Evolutionary conservation across 2,329 filamentous ascomycete genomes (phyloP), one percentile per base, ranked within the genome.

Genomic region (Aspergillus melleus): DNA sequence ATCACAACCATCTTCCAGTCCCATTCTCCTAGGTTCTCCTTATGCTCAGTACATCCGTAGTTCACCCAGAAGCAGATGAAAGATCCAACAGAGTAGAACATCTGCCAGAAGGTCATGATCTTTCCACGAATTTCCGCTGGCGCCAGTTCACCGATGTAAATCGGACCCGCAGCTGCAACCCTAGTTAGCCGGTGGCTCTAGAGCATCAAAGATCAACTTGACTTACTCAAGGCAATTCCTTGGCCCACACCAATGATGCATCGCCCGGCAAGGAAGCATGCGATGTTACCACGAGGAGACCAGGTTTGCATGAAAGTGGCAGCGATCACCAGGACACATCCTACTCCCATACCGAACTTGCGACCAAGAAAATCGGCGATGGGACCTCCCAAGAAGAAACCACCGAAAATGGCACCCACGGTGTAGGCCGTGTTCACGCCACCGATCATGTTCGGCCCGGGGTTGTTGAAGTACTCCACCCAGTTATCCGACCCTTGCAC

Each of bases 1-100:
- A 91, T 86, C 63, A 90, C 84, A 14, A 90, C 86, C 79, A 90
- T 84, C 67, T 84, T 85, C 88, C 88, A 90, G 74, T 90, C 87
- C 88, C 88, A 90, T 66, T 91, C 80, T 44, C 88, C 88, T 5
- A 90, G 81, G 47, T 66, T 77, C 47, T 76, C 66, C 49, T 79
- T 77, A 73, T 89, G 77, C 68, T 85, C 79, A 39, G 81, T 81
- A 70, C 85, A 86, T 16, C 83, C 87, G 65, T 83, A 90, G 71
- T 86, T 87, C 70, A 90, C 85, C 87, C 81, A 84, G 77, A 85
- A 87, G 54, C 85, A 86, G 64, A 89, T 84, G 74, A 88, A 89
- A 14, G 81, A 84, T 4, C 86, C 87, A 26, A 88, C 87, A 2
- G 79, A 84, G 75, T 88, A 89, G 76, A 87, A 88, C 67, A 87